Evolutionary conservation across 352 stramenopile genomes (phyloP).

Genomic region (Aphanomyces astaci): DNA sequence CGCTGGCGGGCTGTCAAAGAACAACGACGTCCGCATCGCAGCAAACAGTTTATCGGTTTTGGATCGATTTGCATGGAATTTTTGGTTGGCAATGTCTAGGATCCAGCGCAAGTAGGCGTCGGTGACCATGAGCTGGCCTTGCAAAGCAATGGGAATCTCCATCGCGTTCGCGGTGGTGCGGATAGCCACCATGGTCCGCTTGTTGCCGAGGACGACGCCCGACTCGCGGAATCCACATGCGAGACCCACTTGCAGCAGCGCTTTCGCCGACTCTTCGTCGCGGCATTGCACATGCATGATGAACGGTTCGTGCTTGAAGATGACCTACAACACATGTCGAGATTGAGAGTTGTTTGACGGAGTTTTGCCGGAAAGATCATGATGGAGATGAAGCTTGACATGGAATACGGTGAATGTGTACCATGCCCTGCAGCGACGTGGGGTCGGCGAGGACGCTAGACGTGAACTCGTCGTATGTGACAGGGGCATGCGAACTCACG

Average conservation of each 20-base stretch:
- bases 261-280: conserved; percentile 64
- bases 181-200: conserved; percentile 87
- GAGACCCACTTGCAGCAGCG: conserved; percentile 76
- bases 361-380: no score
- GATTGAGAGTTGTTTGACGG: no score
- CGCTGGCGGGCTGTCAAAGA: conserved; percentile 24
- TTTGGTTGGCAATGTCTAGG: conserved; percentile 73
- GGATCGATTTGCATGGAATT: conserved; percentile 67
- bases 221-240: conserved; percentile 82
- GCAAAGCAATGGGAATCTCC: conserved; percentile 73
- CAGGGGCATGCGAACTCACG: conserved; percentile 63
- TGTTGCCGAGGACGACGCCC: conserved; percentile 77
- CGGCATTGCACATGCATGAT: conserved; percentile 89
- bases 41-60: conserved; percentile 66
- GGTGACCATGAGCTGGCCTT: conserved; percentile 47
- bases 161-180: conserved; percentile 80
- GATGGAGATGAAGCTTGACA: no score
- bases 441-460: conserved; percentile 12
- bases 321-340: conserved; percentile 30
- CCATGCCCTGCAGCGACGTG: conserved; percentile 3
- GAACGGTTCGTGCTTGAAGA: conserved; percentile 89
- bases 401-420: background rate
- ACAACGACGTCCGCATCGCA: conserved; percentile 34
- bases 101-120: conserved; percentile 67
- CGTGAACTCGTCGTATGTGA: conserved; percentile 65